phyloP scores from a whole-genome alignment of 805 yeast species.

The Barnettozyma californica region DNA sequence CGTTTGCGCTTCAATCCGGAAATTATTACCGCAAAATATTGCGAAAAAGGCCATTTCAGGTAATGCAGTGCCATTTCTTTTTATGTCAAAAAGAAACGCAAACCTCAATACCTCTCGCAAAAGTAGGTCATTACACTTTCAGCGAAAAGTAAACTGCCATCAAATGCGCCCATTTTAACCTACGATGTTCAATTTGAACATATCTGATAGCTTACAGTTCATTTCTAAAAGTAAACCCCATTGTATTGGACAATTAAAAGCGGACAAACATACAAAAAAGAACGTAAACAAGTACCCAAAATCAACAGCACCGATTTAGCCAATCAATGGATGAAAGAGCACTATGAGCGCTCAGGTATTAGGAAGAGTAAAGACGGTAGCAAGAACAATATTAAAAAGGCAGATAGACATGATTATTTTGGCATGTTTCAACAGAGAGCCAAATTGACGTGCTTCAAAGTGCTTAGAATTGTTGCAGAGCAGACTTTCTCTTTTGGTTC shows the following conservation, averaged over 20 bases:
- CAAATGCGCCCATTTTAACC: no score
- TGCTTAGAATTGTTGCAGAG: constrained; percentile 23
- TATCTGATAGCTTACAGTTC: neutral
- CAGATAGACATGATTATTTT: neutral
- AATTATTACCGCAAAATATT: neutral
- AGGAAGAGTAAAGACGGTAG: neutral
- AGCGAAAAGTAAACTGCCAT: no score
- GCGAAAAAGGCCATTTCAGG: neutral
- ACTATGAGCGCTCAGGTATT: constrained; percentile 2
- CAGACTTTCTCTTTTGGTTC: constrained; percentile 19
- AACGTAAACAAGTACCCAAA: neutral
- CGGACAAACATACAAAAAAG: neutral
- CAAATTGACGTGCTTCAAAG: neutral
- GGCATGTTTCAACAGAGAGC: neutral
- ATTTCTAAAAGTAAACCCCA: neutral
- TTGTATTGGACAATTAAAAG: neutral
- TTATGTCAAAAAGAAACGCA: neutral
- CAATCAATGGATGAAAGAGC: neutral
- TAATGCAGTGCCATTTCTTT: neutral
- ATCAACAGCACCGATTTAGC: neutral
- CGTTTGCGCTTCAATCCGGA: neutral
- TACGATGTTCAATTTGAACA: no score
- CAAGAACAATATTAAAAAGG: neutral
- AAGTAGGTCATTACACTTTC: no score
- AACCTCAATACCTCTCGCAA: neutral